Evolutionary conservation across 495 filamentous ascomycete genomes (phyloP), one percentile per base, ranked within the genome.

Genomic region (Penicillium diatomitis): DNA sequence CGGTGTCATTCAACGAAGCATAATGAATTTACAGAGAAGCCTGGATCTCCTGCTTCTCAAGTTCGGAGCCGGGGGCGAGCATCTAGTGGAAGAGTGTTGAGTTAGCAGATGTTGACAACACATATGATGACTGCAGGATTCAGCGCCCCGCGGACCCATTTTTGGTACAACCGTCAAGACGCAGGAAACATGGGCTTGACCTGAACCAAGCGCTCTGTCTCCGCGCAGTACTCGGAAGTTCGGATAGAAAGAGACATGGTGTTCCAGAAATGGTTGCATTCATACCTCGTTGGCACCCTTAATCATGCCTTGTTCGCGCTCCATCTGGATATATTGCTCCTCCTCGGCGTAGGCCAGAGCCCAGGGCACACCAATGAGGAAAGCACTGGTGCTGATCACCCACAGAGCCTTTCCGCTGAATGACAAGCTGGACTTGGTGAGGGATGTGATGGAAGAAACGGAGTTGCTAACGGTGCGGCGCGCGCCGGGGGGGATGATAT

Each of bases 291-390:
- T 80, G 49, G 77, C 86, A 66, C 82, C 80, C 77, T 87, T 80
- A 78, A 95, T 90, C 86, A 95, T 91, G 67, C 84, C 82, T 83
- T 90, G 85, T 75, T 96, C 91, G 69, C 86, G 83, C 80, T 97
- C 92, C 88, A 92, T 89, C 77, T 96, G 91, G 50, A 87, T 73
- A 62, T 92, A 78, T 75, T 94, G 84, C 76, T 96, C 90, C 70
- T 99, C 92, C 75, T 99, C 94, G 45, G 85, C 81, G 68, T 87
- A 88, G 38, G 90, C 89, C 50, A 99, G 76, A 47, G 88, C 88
- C 77, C 85, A 97, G 29, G 92, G 94, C 43, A 97, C 87, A 62
- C 87, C 88, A 49, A 99, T 68, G 58, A 99, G 69, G 66, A 99
- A 79, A 41, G 86, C 88, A 48, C 82, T 87, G 40, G 90, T 95